Percentiles rank a stretch among this genome's conserved stretches.
These are phyloP conservation scores for Purpureocillium takamizusanense DNA, from an alignment of 2,329 filamentous ascomycete species.

Conservation along the genomic window DNA sequence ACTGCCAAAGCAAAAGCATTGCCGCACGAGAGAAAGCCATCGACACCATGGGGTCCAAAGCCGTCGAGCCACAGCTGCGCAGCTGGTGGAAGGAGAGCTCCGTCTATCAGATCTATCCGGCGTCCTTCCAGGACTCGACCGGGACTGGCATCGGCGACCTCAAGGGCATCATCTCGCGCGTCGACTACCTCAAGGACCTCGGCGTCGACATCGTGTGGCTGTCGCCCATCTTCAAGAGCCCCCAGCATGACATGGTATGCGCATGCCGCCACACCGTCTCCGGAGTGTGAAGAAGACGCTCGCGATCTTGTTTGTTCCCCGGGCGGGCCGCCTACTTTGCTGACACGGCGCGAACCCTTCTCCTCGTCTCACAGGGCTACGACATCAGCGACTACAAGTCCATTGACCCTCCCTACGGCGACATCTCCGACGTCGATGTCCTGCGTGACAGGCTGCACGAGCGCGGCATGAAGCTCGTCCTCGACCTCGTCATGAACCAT, in stretches of 20 bases:
- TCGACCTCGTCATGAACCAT: constrained; percentile 69
- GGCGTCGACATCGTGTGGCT: constrained; percentile 52
- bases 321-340: no score
- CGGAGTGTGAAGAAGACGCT: no score
- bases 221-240: constrained; percentile 38
- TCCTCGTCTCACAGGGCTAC: constrained; percentile 40
- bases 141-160: constrained; percentile 47
- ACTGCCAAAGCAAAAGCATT: no score
- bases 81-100: constrained; percentile 52
- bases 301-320: no score
- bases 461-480: constrained; percentile 58
- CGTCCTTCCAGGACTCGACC: constrained; percentile 51
- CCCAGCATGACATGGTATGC: constrained; percentile 53
- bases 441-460: constrained; percentile 52
- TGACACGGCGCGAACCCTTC: no score
- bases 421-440: constrained; percentile 55
- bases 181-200: constrained; percentile 45
- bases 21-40: no score
- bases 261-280: neutral
- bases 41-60: constrained; percentile 12
- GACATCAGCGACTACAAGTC: constrained; percentile 61
- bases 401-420: constrained; percentile 59
- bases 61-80: constrained; percentile 13
- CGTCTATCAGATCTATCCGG: constrained; percentile 54
- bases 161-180: constrained; percentile 45